Base-by-base conservation (phyloP, 495 filamentous ascomycete genomes). In the Aspergillus olivimuriae region DNA sequence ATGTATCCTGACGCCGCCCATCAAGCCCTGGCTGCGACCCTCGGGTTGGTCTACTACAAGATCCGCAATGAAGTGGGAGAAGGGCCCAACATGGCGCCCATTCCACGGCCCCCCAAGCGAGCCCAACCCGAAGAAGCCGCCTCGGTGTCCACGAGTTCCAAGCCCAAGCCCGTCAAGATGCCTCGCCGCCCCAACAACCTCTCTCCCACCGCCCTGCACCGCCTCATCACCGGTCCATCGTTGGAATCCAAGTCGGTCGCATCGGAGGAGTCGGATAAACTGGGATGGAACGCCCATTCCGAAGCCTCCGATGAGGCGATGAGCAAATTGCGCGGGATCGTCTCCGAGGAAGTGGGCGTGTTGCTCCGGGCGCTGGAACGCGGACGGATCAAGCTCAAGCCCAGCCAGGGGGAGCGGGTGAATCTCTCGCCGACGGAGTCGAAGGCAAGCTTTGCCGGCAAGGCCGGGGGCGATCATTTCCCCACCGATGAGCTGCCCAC, bases 61-160 rank as follows among this genome's bases (percentile, higher is more conserved):
- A 70, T 70, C 28, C 64, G 64, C 7, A 70, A 70, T 28, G 62
- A 68, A 40, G 61, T 65, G 4, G 64, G 66, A 1, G 66, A 68
- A 22, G 60, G 57, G 2, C 59, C 54, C 1, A 52, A 55, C 34
- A 43, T 53, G 3, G n/a, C n/a, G n/a, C 57, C 40, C 3, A 47
- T 61, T 18, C 41, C 41, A 15, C 58, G 63, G 17, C 57, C 66
- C 9, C 56, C 58, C 2, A 70, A 70, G 49, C 57, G 64, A n/a
- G n/a, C n/a, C 22, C 61, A 62, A 31, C 64, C 60, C 35, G 64
- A 66, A 17, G 66, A 68, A 1, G 44, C 59, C n/a, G 54, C 52
- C 21, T 65, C 62, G 1, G 50, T 52, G 4, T 49, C 49, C 12
- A 57, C 62, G 11, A 55, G 57, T 20, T 45, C 50, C 22, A 65